Evolutionary conservation across 1,139 yeast genomes (phyloP).

Genomic region (Diutina sp.): DNA sequence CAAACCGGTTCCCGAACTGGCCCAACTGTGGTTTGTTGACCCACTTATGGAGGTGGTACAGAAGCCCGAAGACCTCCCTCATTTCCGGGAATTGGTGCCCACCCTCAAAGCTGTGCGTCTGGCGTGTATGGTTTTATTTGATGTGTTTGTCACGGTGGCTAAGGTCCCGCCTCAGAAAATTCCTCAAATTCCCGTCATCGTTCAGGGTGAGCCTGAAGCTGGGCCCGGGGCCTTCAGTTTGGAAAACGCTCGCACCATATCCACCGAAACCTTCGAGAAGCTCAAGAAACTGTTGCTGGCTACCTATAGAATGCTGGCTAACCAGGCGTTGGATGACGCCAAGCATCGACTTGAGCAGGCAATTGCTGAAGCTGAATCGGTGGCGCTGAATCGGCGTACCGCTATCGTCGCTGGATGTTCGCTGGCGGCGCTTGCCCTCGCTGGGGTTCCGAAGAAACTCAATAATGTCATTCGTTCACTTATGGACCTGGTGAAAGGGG

Average conservation of each 20-base stretch:
- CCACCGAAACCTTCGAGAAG: constrained; percentile 54
- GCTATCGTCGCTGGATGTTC: constrained; percentile 68
- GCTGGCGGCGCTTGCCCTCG: constrained; percentile 51
- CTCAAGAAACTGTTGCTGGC: constrained; percentile 56
- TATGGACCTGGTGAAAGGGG: constrained; percentile 87
- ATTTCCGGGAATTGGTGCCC: constrained; percentile 78
- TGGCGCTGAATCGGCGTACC: constrained; percentile 40
- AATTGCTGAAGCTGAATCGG: constrained; percentile 53
- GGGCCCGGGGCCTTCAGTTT: constrained; percentile 89
- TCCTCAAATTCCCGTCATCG: constrained; percentile 79
- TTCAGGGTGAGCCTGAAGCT: constrained; percentile 89
- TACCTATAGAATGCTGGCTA: constrained; percentile 56
- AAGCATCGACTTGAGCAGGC: constrained; percentile 54
- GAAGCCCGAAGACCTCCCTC: constrained; percentile 33
- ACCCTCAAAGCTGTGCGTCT: constrained; percentile 76
- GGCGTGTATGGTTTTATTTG: constrained; percentile 73
- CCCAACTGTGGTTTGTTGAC: constrained; percentile 6
- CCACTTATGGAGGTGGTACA: constrained; percentile 25
- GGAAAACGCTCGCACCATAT: constrained; percentile 61
- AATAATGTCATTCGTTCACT: constrained; percentile 82
- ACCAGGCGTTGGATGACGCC: constrained; percentile 71
- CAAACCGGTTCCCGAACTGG: constrained; percentile 5
- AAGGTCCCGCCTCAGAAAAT: constrained; percentile 62
- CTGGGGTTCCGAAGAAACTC: constrained; percentile 69
- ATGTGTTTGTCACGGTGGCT: constrained; percentile 65